A percentile compares a stretch with the other conserved stretches of the same genome.
These are phyloP conservation scores for Penicillium occitanis DNA, from an alignment of 2,329 filamentous ascomycete genomes.

Conservation along the genomic window DNA sequence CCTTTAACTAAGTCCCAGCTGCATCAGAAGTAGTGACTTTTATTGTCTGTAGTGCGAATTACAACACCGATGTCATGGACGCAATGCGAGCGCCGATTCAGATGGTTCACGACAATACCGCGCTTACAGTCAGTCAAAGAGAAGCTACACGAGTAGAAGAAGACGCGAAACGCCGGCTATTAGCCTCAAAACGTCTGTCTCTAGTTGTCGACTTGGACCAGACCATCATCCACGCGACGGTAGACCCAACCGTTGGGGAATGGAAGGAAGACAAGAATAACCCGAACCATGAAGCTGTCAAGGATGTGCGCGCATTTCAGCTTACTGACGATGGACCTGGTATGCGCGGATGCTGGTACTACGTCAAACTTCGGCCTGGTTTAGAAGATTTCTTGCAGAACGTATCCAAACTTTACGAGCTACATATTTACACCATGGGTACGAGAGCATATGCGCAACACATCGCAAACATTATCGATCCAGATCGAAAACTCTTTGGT, in stretches of 20 bases:
- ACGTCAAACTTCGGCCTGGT: slow-evolving; percentile 94
- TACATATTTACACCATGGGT: slow-evolving; percentile 99
- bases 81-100: slow-evolving; percentile 87
- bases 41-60: slow-evolving; percentile 57
- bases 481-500: slow-evolving; percentile 82
- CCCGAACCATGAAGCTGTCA: slow-evolving; percentile 87
- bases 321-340: slow-evolving; percentile 79
- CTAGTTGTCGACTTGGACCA: slow-evolving; percentile 96
- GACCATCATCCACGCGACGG: slow-evolving; percentile 96
- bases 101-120: slow-evolving; percentile 89
- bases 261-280: slow-evolving; percentile 89
- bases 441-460: slow-evolving; percentile 93
- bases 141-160: slow-evolving; percentile 82
- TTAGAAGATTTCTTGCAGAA: slow-evolving; percentile 75
- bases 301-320: slow-evolving; percentile 85
- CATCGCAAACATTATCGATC: slow-evolving; percentile 90
- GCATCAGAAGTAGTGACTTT: background rate
- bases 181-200: slow-evolving; percentile 79
- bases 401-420: slow-evolving; percentile 79
- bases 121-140: slow-evolving; percentile 76
- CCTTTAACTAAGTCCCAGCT: background rate
- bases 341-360: slow-evolving; percentile 84
- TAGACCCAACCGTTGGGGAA: slow-evolving; percentile 92
- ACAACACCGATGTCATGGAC: slow-evolving; percentile 76
- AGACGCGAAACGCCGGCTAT: slow-evolving; percentile 77